Percentiles rank a stretch among this genome's conserved stretches.
These are phyloP conservation scores for Fusarium nygamai DNA, from an alignment of 2,329 filamentous ascomycete genomes.

Conservation along the genomic window DNA sequence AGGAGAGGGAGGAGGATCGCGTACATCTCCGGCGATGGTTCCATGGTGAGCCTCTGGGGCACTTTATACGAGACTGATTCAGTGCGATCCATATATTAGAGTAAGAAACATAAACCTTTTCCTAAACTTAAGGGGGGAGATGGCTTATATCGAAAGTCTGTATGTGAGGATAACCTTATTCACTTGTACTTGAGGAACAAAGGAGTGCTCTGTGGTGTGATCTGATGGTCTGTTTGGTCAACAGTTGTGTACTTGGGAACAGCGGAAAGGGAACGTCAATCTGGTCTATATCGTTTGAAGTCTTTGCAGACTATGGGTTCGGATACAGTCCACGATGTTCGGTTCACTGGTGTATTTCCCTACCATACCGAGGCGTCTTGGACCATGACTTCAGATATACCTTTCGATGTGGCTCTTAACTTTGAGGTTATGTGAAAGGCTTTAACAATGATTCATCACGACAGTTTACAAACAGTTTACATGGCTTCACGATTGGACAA, in stretches of 20 bases:
- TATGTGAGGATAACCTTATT: background rate
- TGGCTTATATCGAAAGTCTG: background rate
- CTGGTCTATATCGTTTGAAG: background rate
- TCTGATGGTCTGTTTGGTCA: background rate
- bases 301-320: rapidly evolving
- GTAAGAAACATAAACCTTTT: background rate
- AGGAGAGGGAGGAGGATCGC: background rate
- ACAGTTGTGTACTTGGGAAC: background rate
- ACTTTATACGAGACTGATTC: background rate
- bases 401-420: background rate
- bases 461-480: background rate
- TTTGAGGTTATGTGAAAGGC: background rate
- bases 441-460: background rate
- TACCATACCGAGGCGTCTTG: background rate
- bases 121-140: background rate
- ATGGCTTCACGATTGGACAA: background rate
- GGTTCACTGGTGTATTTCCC: background rate
- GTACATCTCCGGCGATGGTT: background rate
- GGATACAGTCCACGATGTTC: background rate
- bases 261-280: too few relatives aligned
- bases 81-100: background rate
- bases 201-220: background rate
- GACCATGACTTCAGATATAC: background rate
- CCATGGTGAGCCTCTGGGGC: background rate
- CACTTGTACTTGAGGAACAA: background rate